Evolutionary conservation across 345 rosid species (phyloP).

Genomic region (Gossypium rotundifolium): DNA sequence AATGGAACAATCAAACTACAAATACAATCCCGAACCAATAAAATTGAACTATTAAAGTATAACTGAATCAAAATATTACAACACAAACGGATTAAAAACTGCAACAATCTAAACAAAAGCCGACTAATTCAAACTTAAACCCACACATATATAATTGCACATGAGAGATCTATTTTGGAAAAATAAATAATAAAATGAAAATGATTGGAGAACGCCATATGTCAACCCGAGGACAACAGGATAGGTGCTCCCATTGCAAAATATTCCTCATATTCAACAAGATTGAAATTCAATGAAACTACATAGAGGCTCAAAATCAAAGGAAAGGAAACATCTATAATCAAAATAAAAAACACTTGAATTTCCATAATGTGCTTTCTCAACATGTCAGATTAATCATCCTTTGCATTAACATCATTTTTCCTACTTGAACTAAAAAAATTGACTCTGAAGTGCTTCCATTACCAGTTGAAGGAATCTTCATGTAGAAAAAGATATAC

Average conservation of each 20-base stretch:
- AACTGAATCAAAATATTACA: too few relatives aligned
- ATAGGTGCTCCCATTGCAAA: background rate
- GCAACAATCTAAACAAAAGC: too few relatives aligned
- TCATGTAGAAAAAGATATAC: constrained; percentile 5
- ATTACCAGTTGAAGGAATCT: background rate
- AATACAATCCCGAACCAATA: too few relatives aligned
- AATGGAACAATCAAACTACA: too few relatives aligned
- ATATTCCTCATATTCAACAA: background rate
- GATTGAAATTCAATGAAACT: background rate
- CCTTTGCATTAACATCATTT: background rate
- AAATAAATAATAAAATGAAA: too few relatives aligned
- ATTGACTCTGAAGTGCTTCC: background rate
- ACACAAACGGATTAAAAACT: too few relatives aligned
- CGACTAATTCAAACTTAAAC: too few relatives aligned
- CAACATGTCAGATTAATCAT: background rate
- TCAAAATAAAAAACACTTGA: background rate
- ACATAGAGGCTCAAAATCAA: background rate
- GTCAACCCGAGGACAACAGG: too few relatives aligned
- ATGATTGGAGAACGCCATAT: too few relatives aligned
- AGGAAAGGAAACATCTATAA: background rate
- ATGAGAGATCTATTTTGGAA: too few relatives aligned
- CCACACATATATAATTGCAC: too few relatives aligned
- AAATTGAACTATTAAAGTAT: too few relatives aligned
- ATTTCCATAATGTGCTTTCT: background rate
- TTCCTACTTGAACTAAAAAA: background rate